Evolutionary conservation across 1,284 basidiomycete species (phyloP).

Genomic region (Sporisorium exsertum): DNA sequence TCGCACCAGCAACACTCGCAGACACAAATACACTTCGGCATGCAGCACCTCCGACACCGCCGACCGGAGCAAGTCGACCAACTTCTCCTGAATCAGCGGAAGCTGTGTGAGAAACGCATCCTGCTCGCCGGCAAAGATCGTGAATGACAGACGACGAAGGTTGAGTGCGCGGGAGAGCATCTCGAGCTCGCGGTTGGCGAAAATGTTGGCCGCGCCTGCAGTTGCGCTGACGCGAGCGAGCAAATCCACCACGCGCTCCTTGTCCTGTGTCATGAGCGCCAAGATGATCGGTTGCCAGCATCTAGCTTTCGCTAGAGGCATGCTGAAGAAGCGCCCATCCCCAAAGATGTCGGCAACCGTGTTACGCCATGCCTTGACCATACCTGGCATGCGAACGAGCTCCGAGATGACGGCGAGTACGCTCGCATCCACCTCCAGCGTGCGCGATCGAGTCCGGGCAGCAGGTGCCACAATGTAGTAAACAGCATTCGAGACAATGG

Average conservation of each 20-base stretch:
- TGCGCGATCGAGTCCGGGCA: slow-evolving; percentile 74
- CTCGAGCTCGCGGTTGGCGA: slow-evolving; percentile 94
- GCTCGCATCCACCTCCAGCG: slow-evolving; percentile 70
- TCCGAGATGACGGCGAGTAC: slow-evolving; percentile 77
- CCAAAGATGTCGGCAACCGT: slow-evolving; percentile 84
- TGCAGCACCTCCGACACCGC: slow-evolving; percentile 86
- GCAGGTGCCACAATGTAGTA: slow-evolving; percentile 87
- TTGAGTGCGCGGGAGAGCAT: slow-evolving; percentile 88
- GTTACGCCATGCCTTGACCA: slow-evolving; percentile 86
- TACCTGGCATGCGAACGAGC: slow-evolving; percentile 81
- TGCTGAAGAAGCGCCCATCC: slow-evolving; percentile 88
- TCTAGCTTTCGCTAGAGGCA: slow-evolving; percentile 73
- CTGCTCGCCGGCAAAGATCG: slow-evolving; percentile 84
- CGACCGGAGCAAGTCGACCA: slow-evolving; percentile 87
- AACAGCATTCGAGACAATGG: slow-evolving; percentile 83
- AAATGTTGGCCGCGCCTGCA: slow-evolving; percentile 91
- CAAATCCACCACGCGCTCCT: slow-evolving; percentile 84
- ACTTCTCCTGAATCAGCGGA: slow-evolving; percentile 92
- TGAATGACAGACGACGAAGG: slow-evolving; percentile 86
- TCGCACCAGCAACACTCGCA: slow-evolving; percentile 90
- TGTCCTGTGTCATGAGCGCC: slow-evolving; percentile 85
- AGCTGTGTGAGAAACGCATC: slow-evolving; percentile 90
- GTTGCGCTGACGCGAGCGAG: slow-evolving; percentile 71
- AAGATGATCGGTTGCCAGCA: slow-evolving; percentile 85
- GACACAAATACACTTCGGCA: slow-evolving; percentile 87